These are phyloP conservation scores for Allium cepa DNA, from an alignment of 106 monocot species.

Conservation along the genomic window DNA sequence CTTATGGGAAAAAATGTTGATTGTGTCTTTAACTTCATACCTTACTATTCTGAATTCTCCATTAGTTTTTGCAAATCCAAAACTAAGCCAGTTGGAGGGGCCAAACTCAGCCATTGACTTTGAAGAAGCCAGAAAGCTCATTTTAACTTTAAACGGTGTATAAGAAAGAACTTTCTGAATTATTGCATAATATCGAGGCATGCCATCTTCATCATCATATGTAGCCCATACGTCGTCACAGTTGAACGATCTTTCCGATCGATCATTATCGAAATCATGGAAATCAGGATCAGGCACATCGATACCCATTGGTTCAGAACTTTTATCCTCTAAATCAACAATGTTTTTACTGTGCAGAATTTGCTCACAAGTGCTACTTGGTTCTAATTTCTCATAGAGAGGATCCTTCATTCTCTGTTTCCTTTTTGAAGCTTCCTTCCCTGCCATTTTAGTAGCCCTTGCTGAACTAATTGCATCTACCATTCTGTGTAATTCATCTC, in stretches of 20 bases:
- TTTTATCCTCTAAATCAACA: conserved; percentile 10
- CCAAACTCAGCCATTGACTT: conserved; percentile 33
- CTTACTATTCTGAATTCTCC: conserved; percentile 47
- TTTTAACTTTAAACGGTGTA: conserved; percentile 25
- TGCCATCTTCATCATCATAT: conserved; percentile 53
- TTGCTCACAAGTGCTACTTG: neutral
- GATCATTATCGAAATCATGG: conserved; percentile 37
- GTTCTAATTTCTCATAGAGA: neutral
- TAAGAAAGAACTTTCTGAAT: conserved; percentile 31
- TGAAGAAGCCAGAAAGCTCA: conserved; percentile 34
- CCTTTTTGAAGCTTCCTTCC: conserved; percentile 10
- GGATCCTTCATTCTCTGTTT: conserved; percentile 10
- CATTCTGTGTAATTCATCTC: conserved; percentile 16
- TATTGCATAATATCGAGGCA: conserved; percentile 58
- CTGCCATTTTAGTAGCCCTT: conserved; percentile 18
- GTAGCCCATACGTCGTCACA: conserved; percentile 46
- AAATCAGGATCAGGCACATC: conserved; percentile 43
- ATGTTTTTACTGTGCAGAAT: neutral
- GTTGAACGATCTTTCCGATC: conserved; percentile 17
- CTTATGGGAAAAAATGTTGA: conserved; percentile 66
- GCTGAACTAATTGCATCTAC: conserved; percentile 20
- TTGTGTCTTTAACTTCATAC: conserved; percentile 22
- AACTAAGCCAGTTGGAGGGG: conserved; percentile 23
- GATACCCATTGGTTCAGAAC: conserved; percentile 10
- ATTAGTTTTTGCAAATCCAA: conserved; percentile 43